These are phyloP conservation scores for Plenodomus biglobosus DNA, from an alignment of 2,329 filamentous ascomycete species.

Conservation along the genomic window DNA sequence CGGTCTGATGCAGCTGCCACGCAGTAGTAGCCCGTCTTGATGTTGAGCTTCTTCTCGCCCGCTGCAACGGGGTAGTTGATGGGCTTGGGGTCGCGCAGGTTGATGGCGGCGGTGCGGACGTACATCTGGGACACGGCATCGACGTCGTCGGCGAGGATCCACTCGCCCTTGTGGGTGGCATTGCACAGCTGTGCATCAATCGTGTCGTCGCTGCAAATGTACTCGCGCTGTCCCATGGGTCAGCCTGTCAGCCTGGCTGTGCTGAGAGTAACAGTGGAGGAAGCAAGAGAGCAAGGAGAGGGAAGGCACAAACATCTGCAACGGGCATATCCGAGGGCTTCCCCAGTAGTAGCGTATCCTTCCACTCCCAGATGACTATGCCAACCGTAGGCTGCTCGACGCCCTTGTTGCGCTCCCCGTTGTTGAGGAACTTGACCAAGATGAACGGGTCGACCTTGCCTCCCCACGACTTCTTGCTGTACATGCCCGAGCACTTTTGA, in stretches of 20 bases:
- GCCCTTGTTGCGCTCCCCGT: constrained; percentile 53
- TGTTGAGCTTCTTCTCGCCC: constrained; percentile 28
- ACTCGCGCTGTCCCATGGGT: constrained; percentile 54
- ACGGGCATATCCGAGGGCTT: constrained; percentile 50
- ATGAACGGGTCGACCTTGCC: constrained; percentile 88
- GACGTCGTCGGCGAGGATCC: constrained; percentile 77
- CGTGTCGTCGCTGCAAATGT: constrained; percentile 74
- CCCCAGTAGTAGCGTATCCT: constrained; percentile 77
- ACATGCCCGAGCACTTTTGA: constrained; percentile 92
- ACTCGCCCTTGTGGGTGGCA: constrained; percentile 75
- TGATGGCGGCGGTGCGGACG: constrained; percentile 77
- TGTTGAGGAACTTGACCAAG: constrained; percentile 72
- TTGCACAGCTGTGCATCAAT: constrained; percentile 73
- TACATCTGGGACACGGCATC: constrained; percentile 68
- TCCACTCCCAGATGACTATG: constrained; percentile 92
- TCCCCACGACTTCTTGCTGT: constrained; percentile 85
- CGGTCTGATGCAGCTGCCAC: constrained; percentile 75
- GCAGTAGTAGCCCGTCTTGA: constrained; percentile 93
- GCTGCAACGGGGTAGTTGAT: constrained; percentile 77
- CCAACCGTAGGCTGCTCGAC: constrained; percentile 75
- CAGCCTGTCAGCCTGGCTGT: too few relatives aligned
- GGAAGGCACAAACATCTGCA: constrained; percentile 26
- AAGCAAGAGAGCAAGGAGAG: too few relatives aligned
- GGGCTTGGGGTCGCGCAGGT: constrained; percentile 72
- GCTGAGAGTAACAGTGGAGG: too few relatives aligned